Evolutionary conservation across 192 early-diverging fungal genomes (phyloP).

Genomic region (Mortierella alpina): DNA sequence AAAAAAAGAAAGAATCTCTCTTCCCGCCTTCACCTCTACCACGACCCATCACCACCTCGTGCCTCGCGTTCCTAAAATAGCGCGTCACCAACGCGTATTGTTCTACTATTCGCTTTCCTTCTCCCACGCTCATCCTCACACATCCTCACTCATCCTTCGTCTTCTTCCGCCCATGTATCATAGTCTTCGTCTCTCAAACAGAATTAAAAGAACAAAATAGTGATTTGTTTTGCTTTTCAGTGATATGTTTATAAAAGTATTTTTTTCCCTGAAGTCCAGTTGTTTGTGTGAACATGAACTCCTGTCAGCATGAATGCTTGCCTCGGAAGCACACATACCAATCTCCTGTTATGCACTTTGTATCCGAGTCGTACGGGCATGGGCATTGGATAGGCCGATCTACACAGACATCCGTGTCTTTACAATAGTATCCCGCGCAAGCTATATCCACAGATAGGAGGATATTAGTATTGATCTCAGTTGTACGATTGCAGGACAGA

Average conservation of each 20-base stretch:
- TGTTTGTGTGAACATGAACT: neutral
- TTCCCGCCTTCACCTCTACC: too few species aligned
- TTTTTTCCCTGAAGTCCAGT: neutral
- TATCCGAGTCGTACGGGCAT: conserved; percentile 25
- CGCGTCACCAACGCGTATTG: too few species aligned
- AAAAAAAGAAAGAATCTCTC: neutral
- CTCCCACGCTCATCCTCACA: neutral
- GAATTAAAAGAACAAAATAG: neutral
- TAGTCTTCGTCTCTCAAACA: neutral
- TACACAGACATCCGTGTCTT: conserved; percentile 36
- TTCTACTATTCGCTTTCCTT: too few species aligned
- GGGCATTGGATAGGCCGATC: conserved; percentile 36
- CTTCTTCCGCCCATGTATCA: neutral
- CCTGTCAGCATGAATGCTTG: conserved; percentile 2
- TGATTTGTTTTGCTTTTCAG: neutral
- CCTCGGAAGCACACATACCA: conserved; percentile 47
- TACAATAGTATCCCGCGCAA: conserved; percentile 29
- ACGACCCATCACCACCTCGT: neutral
- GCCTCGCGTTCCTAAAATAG: too few species aligned
- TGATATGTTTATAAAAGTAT: too few species aligned
- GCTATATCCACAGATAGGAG: neutral
- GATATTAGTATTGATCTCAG: too few species aligned
- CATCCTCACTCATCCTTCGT: neutral
- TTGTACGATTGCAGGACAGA: neutral
- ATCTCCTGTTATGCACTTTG: conserved; percentile 31